Percentiles rank a stretch among this genome's conserved stretches.
Evolutionary conservation across 352 stramenopile species (phyloP).

Genomic region (Peronosclerospora sorghi): DNA sequence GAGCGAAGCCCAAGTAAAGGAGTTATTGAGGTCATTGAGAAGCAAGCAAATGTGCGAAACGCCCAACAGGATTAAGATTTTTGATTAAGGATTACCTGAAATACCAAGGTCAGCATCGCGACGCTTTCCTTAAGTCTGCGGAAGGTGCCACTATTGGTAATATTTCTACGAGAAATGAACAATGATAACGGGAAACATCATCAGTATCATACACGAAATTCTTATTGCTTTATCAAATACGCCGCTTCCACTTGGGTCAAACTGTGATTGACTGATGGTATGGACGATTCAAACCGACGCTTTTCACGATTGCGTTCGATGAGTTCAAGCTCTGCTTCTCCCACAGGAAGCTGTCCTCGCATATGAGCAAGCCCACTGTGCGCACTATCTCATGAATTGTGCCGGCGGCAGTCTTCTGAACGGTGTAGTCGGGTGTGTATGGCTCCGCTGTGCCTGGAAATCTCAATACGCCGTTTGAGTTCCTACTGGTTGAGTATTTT

Average conservation of each 20-base stretch:
- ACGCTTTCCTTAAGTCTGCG: slow-evolving; percentile 88
- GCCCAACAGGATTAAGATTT: slow-evolving; percentile 88
- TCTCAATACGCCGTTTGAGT: slow-evolving; percentile 90
- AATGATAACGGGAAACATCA: too few relatives aligned
- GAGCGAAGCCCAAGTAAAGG: slow-evolving; percentile 74
- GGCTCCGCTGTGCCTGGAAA: slow-evolving; percentile 89
- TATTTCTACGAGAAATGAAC: background rate
- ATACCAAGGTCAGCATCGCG: slow-evolving; percentile 92
- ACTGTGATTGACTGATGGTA: slow-evolving; percentile 56
- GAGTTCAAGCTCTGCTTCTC: slow-evolving; percentile 80
- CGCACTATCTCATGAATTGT: slow-evolving; percentile 71
- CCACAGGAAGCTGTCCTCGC: slow-evolving; percentile 64
- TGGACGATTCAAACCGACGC: slow-evolving; percentile 63
- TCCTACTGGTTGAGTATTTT: slow-evolving; percentile 55
- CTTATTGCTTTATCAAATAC: too few relatives aligned
- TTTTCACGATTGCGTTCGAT: slow-evolving; percentile 87
- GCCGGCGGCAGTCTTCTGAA: slow-evolving; percentile 43
- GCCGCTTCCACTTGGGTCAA: too few relatives aligned
- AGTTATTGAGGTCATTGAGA: slow-evolving; percentile 90
- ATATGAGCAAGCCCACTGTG: slow-evolving; percentile 59
- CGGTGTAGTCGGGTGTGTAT: slow-evolving; percentile 88
- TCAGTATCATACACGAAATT: too few relatives aligned
- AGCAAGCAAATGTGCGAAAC: slow-evolving; percentile 78
- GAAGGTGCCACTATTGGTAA: slow-evolving; percentile 31
- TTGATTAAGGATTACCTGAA: slow-evolving; percentile 93